Conservation (phyloP, 176 grass and related monocot genomes). For the Tillandsia fasciculata region DNA sequence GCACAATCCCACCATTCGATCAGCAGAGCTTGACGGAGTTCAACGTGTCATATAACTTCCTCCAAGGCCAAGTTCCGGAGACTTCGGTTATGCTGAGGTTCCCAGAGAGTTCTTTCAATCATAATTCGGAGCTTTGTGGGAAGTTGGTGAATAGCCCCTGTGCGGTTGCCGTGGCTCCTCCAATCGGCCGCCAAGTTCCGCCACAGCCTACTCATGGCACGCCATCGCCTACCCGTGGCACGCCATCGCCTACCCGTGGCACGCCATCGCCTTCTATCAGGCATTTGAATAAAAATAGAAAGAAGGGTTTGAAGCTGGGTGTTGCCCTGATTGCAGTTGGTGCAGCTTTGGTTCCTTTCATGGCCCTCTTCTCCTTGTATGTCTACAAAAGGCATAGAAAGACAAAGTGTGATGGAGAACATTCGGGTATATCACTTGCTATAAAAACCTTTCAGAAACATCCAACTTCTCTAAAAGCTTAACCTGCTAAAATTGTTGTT, state of each 20-base stretch:
- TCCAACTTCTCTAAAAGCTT: not conserved
- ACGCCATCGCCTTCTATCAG: not conserved
- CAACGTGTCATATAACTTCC: slow-evolving; percentile 93
- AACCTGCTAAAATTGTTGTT: too few relatives aligned
- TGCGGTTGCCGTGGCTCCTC: not conserved
- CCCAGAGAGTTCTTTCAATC: slow-evolving; percentile 40
- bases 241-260: not conserved
- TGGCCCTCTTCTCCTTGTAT: slow-evolving; percentile 43
- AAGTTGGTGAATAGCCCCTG: slow-evolving; percentile 28
- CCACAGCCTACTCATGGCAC: not conserved
- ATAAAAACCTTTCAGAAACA: not conserved
- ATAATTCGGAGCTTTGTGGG: slow-evolving; percentile 72
- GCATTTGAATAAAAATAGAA: not conserved
- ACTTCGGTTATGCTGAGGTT: slow-evolving; percentile 43
- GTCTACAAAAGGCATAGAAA: slow-evolving; percentile 35
- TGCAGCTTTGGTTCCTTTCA: slow-evolving; percentile 36
- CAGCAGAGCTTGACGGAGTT: slow-evolving; percentile 42
- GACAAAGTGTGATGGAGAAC: slow-evolving; percentile 33
- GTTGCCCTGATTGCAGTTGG: slow-evolving; percentile 40
- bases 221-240: not conserved
- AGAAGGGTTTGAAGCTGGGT: slow-evolving; percentile 13
- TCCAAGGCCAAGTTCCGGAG: slow-evolving; percentile 52
- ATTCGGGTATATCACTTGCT: slow-evolving; percentile 28
- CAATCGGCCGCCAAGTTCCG: not conserved
- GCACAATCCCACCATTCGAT: slow-evolving; percentile 52